These are phyloP conservation scores for Cryptococcus sp. DNA, from an alignment of 1,284 basidiomycete genomes.

Conservation along the genomic window DNA sequence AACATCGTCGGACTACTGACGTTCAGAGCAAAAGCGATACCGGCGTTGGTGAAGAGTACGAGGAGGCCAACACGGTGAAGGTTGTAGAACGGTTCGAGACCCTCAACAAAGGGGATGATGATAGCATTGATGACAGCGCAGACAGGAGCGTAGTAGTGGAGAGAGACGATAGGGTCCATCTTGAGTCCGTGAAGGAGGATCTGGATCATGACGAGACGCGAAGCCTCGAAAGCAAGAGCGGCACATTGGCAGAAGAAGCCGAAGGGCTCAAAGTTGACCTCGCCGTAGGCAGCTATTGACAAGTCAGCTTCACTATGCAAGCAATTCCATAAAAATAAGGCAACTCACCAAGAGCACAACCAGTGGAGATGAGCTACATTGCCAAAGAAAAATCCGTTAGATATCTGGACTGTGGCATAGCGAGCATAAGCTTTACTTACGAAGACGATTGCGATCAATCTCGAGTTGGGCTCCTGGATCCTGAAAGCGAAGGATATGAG, in stretches of 20 bases:
- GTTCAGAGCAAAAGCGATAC: slow-evolving; percentile 87
- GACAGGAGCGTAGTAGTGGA: slow-evolving; percentile 96
- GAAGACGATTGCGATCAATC: slow-evolving; percentile 77
- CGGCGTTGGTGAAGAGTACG: slow-evolving; percentile 79
- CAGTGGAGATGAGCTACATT: slow-evolving; percentile 74
- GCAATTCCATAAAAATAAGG: slow-evolving; percentile 3
- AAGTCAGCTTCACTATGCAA: slow-evolving; percentile 13
- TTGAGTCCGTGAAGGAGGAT: slow-evolving; percentile 92
- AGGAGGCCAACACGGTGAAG: slow-evolving; percentile 71
- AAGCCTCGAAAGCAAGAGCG: slow-evolving; percentile 63
- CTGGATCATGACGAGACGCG: slow-evolving; percentile 92
- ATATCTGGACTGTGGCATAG: background rate
- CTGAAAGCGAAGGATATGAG: slow-evolving; percentile 90
- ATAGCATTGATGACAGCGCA: slow-evolving; percentile 86
- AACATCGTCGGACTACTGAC: slow-evolving; percentile 33
- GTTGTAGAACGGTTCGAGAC: slow-evolving; percentile 80
- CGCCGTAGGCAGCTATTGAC: slow-evolving; percentile 63
- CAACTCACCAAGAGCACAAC: slow-evolving; percentile 77
- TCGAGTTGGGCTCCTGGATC: slow-evolving; percentile 82
- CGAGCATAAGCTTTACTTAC: slow-evolving; percentile 25
- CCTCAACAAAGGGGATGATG: slow-evolving; percentile 85
- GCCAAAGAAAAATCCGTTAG: background rate
- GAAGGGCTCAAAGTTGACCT: slow-evolving; percentile 77
- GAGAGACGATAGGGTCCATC: slow-evolving; percentile 93
- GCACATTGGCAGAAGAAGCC: slow-evolving; percentile 84